Conservation (phyloP, 352 stramenopile species). For the Pythium rishiriense region DNA sequence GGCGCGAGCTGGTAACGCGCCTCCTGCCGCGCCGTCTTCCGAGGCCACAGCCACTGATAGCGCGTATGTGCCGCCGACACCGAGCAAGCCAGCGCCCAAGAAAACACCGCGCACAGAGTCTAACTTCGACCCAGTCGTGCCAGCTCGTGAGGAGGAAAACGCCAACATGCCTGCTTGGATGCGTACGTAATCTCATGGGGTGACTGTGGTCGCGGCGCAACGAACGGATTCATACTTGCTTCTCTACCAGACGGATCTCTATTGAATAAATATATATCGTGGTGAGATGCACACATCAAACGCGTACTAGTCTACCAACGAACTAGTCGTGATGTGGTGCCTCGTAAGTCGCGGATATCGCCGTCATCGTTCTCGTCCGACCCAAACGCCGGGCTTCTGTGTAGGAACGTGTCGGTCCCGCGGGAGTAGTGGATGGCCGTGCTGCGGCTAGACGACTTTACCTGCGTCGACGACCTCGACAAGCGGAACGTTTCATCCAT, state of each 20-base stretch:
- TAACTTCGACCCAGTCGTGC: constrained; percentile 9
- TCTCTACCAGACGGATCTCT: not conserved
- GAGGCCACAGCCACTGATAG: not conserved
- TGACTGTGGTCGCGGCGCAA: too few species aligned
- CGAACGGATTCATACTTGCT: too few species aligned
- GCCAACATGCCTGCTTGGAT: constrained; percentile 11
- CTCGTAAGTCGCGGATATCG: constrained; percentile 4
- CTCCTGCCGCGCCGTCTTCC: not conserved
- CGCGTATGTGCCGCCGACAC: constrained; percentile 11
- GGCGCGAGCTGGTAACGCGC: not conserved
- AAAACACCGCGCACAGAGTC: not conserved
- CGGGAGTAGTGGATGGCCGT: constrained; percentile 1
- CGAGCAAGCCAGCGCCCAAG: constrained; percentile 7
- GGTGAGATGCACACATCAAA: not conserved
- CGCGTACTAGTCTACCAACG: constrained; percentile 7
- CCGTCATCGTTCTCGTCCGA: not conserved
- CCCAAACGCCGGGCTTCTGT: not conserved
- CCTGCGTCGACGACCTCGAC: constrained; percentile 5
- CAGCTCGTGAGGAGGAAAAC: constrained; percentile 2
- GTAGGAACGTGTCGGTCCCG: constrained; percentile 1
- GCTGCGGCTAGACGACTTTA: not conserved
- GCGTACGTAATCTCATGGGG: not conserved
- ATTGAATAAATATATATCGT: constrained; percentile 10
- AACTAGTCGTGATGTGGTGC: constrained; percentile 3
- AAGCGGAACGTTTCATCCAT: constrained; percentile 21